Evolutionary conservation across 1,139 yeast species (phyloP).

Genomic region (Saccharomyces hybrid): DNA sequence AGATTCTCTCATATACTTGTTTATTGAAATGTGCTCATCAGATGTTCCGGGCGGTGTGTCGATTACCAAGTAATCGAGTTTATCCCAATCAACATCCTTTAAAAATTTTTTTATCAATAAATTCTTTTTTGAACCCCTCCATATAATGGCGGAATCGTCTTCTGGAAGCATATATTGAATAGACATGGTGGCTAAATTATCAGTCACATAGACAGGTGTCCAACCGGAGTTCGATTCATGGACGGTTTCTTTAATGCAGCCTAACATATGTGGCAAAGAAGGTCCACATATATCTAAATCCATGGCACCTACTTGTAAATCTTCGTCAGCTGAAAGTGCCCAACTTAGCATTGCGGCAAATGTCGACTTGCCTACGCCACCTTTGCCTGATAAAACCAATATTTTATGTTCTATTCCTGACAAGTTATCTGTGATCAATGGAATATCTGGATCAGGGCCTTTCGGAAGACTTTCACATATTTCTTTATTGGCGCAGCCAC

Average conservation of each 20-base stretch:
- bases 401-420: conserved; percentile 71
- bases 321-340: conserved; percentile 90
- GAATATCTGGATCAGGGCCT: conserved; percentile 94
- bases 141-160: conserved; percentile 86
- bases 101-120: conserved; percentile 89
- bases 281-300: conserved; percentile 98
- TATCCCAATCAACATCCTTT: conserved; percentile 90
- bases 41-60: conserved; percentile 99
- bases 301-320: conserved; percentile 88
- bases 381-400: conserved; percentile 87
- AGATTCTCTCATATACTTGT: conserved; percentile 77
- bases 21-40: conserved; percentile 90
- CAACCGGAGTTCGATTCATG: conserved; percentile 91
- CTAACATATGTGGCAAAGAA: conserved; percentile 89
- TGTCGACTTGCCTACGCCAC: conserved; percentile 97
- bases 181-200: conserved; percentile 91
- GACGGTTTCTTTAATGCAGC: conserved; percentile 78
- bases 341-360: conserved; percentile 91
- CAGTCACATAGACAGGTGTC: conserved; percentile 95
- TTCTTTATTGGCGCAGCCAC: conserved; percentile 88
- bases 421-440: conserved; percentile 63
- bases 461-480: conserved; percentile 84
- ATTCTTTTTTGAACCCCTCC: conserved; percentile 96
- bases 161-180: conserved; percentile 94
- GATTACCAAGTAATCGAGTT: conserved; percentile 74